A percentile compares a stretch with the other conserved stretches of the same genome.
phyloP scores from a whole-genome alignment of 2,329 filamentous ascomycete species.

The Myriangium duriaei region DNA sequence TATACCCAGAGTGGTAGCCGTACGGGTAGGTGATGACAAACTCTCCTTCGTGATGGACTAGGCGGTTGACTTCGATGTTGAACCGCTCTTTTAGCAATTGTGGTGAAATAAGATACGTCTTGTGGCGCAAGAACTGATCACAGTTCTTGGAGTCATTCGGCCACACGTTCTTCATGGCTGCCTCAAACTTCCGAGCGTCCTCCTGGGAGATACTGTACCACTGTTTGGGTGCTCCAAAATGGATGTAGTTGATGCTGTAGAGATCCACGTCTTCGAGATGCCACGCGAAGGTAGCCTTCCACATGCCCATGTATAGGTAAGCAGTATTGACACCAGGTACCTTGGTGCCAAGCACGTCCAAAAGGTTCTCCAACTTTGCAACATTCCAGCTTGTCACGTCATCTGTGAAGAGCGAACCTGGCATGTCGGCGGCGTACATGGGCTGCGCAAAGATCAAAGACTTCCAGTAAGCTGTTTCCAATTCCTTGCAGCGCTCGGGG shows the following conservation, averaged over 20 bases:
- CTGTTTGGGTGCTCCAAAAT: slow-evolving; percentile 96
- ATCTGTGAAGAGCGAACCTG: slow-evolving; percentile 87
- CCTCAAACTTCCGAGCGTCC: slow-evolving; percentile 83
- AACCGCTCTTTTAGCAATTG: slow-evolving; percentile 75
- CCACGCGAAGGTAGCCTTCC: slow-evolving; percentile 99
- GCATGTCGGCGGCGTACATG: slow-evolving; percentile 92
- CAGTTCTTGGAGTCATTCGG: slow-evolving; percentile 90
- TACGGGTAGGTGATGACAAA: slow-evolving; percentile 98
- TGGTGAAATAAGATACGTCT: slow-evolving; percentile 92
- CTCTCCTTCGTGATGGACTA: slow-evolving; percentile 90
- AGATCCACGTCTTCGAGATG: slow-evolving; percentile 96
- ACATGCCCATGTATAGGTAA: slow-evolving; percentile 97
- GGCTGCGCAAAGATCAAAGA: slow-evolving; percentile 89
- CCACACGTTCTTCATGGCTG: slow-evolving; percentile 91
- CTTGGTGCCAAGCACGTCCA: slow-evolving; percentile 89
- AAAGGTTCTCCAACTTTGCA: slow-evolving; percentile 81
- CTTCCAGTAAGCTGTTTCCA: slow-evolving; percentile 95
- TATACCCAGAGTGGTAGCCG: slow-evolving; percentile 96
- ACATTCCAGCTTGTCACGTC: slow-evolving; percentile 80
- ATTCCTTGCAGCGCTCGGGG: slow-evolving; percentile 79
- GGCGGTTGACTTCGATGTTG: slow-evolving; percentile 90
- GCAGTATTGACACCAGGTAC: slow-evolving; percentile 97
- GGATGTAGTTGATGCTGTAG: slow-evolving; percentile 99
- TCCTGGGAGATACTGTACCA: slow-evolving; percentile 99
- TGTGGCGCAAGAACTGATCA: slow-evolving; percentile 91